Percentiles rank a stretch among this genome's conserved stretches.
phyloP scores from a whole-genome alignment of 202 grass and related monocot genomes.

The Bolboschoenoplectus hybrid region DNA sequence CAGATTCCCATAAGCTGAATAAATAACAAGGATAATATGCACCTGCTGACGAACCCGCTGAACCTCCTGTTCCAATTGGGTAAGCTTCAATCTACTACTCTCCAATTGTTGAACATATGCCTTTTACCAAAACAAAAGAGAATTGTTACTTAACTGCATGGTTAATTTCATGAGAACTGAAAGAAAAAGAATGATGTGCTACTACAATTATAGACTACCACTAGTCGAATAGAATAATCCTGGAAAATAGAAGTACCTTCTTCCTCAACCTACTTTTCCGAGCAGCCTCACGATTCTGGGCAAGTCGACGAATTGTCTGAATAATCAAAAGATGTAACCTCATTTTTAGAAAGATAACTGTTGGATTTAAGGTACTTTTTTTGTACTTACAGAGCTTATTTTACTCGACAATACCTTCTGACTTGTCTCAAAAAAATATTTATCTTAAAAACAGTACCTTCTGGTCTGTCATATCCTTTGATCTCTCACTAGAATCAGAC shows the following conservation, averaged over 20 bases:
- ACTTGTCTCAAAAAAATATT: slow-evolving; percentile 37
- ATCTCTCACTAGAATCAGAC: slow-evolving; percentile 93
- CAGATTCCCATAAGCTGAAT: slow-evolving; percentile 36
- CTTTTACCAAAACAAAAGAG: slow-evolving; percentile 41
- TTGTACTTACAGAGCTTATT: slow-evolving; percentile 24
- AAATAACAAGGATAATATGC: slow-evolving; percentile 2
- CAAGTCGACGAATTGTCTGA: slow-evolving; percentile 82
- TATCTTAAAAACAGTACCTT: slow-evolving; percentile 57
- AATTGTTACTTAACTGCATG: not conserved
- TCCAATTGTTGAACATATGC: slow-evolving; percentile 96
- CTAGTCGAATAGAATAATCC: not conserved
- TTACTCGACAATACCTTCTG: slow-evolving; percentile 68
- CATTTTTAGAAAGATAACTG: slow-evolving; percentile 31
- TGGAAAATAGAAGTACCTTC: slow-evolving; percentile 58
- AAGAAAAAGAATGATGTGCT: not conserved
- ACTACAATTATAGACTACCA: not conserved
- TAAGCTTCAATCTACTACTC: slow-evolving; percentile 94
- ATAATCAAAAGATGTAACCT: slow-evolving; percentile 37
- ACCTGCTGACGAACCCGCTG: slow-evolving; percentile 84
- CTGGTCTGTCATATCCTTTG: slow-evolving; percentile 83
- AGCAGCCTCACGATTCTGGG: slow-evolving; percentile 98
- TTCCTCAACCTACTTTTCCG: slow-evolving; percentile 97
- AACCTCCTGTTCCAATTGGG: slow-evolving; percentile 88
- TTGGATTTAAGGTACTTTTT: slow-evolving; percentile 22
- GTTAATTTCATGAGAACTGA: not conserved